Conservation (phyloP, 495 filamentous ascomycete species). For the Achaetomiella virescens region DNA sequence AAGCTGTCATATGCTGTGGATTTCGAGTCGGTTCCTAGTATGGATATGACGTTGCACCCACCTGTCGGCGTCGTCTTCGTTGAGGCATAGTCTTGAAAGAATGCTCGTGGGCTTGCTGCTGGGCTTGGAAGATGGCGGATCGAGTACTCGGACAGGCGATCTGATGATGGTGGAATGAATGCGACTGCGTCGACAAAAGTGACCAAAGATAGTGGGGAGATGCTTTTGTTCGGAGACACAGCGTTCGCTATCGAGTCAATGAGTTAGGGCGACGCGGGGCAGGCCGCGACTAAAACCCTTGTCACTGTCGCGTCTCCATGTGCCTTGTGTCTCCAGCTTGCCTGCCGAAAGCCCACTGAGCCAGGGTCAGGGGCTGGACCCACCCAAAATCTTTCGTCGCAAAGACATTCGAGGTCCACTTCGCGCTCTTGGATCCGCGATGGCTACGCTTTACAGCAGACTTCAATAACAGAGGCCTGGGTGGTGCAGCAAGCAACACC, state of each 20-base stretch:
- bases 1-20: not conserved
- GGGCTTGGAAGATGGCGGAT: not conserved
- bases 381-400: conserved; percentile 26
- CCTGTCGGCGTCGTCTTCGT: conserved; percentile 8
- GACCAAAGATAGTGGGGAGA: too few relatives aligned
- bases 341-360: conserved; percentile 10
- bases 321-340: conserved; percentile 3
- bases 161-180: too few relatives aligned
- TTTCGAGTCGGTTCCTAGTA: not conserved
- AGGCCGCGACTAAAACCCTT: not conserved
- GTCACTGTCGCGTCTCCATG: conserved; percentile 15
- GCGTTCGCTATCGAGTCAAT: too few relatives aligned
- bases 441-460: not conserved
- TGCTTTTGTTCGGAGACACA: too few relatives aligned
- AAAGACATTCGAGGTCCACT: conserved; percentile 4
- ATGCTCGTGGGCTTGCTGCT: not conserved
- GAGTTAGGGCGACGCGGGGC: not conserved
- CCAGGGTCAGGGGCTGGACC: conserved; percentile 8
- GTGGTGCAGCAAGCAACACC: not conserved
- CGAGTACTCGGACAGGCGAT: too few relatives aligned
- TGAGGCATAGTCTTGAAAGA: conserved; percentile 9
- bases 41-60: not conserved
- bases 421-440: not conserved
- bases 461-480: not conserved
- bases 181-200: too few relatives aligned